phyloP scores from a whole-genome alignment of 164 flowering plant species.

The Magnolia changhungtana region DNA sequence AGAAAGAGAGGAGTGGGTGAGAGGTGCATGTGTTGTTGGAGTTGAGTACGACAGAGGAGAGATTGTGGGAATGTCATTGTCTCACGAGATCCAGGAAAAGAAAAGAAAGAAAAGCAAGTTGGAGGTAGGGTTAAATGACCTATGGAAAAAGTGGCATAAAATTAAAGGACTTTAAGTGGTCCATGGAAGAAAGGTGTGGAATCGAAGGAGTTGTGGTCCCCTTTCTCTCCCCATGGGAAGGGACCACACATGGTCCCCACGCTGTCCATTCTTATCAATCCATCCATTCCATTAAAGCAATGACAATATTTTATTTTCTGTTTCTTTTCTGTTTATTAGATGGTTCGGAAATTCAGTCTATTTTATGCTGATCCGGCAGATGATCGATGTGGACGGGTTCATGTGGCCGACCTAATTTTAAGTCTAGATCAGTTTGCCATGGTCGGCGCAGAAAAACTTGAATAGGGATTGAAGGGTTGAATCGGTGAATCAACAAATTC shows the following conservation, averaged over 20 bases:
- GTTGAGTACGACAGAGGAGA: constrained; percentile 13
- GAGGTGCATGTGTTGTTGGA: not conserved
- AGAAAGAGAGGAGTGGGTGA: not conserved
- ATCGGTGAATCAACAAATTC: too few relatives aligned
- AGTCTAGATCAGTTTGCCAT: too few relatives aligned
- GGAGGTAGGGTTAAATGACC: not conserved
- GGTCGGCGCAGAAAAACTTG: too few relatives aligned
- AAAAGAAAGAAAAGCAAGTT: not conserved
- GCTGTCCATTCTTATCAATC: not conserved
- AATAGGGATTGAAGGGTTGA: too few relatives aligned
- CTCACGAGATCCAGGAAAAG: constrained; percentile 14
- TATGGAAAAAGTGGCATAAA: not conserved
- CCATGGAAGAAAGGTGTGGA: not conserved
- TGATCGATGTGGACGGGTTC: too few relatives aligned
- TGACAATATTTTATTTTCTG: not conserved
- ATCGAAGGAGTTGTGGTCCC: not conserved
- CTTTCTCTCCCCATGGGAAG: not conserved
- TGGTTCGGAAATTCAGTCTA: not conserved
- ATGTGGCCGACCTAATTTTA: too few relatives aligned
- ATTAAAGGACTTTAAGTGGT: not conserved
- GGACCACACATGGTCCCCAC: not conserved
- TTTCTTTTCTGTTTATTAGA: not conserved
- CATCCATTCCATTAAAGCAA: not conserved
- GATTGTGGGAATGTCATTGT: constrained; percentile 4
- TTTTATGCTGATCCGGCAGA: too few relatives aligned